These are phyloP conservation scores for Aureobasidium sp. DNA, from an alignment of 2,329 filamentous ascomycete species.

Conservation along the genomic window DNA sequence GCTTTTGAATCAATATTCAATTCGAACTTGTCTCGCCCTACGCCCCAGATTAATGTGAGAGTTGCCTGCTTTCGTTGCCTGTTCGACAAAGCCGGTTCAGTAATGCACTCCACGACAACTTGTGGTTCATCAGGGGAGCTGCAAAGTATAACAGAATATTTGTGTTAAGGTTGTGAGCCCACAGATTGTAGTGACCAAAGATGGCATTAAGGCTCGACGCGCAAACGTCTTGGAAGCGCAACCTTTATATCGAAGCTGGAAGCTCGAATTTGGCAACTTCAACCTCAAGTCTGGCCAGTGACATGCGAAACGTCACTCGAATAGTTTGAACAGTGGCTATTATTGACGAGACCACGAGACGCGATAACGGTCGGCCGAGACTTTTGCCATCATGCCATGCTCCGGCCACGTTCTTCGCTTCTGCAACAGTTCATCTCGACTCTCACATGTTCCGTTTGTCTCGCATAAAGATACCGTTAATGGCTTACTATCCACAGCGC, in stretches of 20 bases:
- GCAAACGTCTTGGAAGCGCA: background rate
- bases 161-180: background rate
- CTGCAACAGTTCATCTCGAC: background rate
- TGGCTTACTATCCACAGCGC: conserved; percentile 5
- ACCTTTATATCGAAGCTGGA: background rate
- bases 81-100: background rate
- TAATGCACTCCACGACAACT: background rate
- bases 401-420: background rate
- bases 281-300: background rate
- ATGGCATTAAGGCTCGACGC: background rate
- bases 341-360: background rate
- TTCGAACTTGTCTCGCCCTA: background rate
- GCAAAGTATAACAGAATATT: background rate
- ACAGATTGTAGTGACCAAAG: background rate
- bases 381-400: conserved; percentile 5
- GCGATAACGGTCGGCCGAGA: background rate
- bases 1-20: background rate
- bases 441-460: background rate
- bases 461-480: background rate
- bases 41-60: background rate
- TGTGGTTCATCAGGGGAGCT: background rate
- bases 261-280: background rate
- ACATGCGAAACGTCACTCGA: background rate
- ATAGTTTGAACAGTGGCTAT: background rate
- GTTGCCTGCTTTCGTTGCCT: background rate